phyloP scores from a whole-genome alignment of 2,329 filamentous ascomycete species.

The Thelonectria blattea region DNA sequence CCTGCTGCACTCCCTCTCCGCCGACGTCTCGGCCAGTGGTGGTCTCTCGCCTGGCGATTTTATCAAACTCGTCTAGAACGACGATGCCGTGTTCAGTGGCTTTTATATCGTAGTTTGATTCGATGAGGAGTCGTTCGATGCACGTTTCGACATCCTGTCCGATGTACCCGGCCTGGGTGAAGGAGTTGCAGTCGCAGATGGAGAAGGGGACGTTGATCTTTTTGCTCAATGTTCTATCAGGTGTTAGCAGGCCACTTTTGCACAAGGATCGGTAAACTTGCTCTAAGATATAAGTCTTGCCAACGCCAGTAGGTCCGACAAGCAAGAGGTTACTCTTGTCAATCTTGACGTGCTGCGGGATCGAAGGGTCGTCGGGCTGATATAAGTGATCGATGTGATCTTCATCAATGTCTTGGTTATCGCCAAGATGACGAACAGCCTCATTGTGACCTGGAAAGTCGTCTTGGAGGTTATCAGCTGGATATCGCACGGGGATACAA shows the following conservation, averaged over 20 bases:
- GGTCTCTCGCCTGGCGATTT: conserved; percentile 88
- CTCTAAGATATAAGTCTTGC: conserved; percentile 92
- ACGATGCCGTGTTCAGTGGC: conserved; percentile 91
- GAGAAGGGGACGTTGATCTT: conserved; percentile 95
- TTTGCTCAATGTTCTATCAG: conserved; percentile 80
- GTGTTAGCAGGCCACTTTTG: conserved; percentile 26
- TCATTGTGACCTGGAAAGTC: conserved; percentile 61
- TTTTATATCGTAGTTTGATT: conserved; percentile 86
- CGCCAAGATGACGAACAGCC: conserved; percentile 50
- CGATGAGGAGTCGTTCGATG: conserved; percentile 86
- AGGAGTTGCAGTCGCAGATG: conserved; percentile 93
- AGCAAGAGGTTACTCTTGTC: conserved; percentile 96
- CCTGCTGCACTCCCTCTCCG: conserved; percentile 96
- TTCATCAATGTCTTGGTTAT: conserved; percentile 41
- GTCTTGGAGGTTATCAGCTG: conserved; percentile 54
- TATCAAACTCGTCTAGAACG: conserved; percentile 96
- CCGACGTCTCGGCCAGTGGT: conserved; percentile 92
- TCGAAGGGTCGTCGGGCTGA: conserved; percentile 52
- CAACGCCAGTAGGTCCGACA: conserved; percentile 90
- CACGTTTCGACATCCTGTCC: conserved; percentile 97
- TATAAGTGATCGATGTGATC: conserved; percentile 52
- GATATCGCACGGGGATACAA: conserved; percentile 37
- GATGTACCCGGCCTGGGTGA: conserved; percentile 96
- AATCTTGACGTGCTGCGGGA: conserved; percentile 68
- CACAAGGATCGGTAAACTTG: conserved; percentile 44